Percentiles rank a stretch among this genome's conserved stretches.
Evolutionary conservation across 306 rosid genomes (phyloP).

Genomic region (Sicyos edulis): DNA sequence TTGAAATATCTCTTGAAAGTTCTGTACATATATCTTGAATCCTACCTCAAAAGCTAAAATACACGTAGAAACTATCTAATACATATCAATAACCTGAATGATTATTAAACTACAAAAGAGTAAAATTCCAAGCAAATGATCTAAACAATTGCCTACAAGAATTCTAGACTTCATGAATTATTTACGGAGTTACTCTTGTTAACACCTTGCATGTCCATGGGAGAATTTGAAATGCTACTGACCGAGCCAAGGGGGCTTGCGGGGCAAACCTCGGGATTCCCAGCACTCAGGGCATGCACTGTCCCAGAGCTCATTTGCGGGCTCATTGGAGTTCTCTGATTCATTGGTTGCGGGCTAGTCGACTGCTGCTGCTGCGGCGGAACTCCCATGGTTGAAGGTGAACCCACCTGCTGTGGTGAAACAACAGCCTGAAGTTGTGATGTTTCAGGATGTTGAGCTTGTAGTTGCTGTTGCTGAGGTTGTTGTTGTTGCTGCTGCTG

Average conservation of each 20-base stretch:
- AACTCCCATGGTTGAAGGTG: slow-evolving; percentile 75
- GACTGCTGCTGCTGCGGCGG: slow-evolving; percentile 57
- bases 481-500: slow-evolving; percentile 27
- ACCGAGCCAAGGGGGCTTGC: slow-evolving; percentile 91
- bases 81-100: background rate
- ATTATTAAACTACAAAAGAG: background rate
- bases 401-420: slow-evolving; percentile 81
- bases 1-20: background rate
- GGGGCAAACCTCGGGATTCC: slow-evolving; percentile 87
- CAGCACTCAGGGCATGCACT: slow-evolving; percentile 71
- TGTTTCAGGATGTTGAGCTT: slow-evolving; percentile 54
- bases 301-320: slow-evolving; percentile 89
- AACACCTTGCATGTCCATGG: slow-evolving; percentile 91
- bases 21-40: slow-evolving; percentile 1
- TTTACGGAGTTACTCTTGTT: slow-evolving; percentile 58
- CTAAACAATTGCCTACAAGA: background rate
- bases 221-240: slow-evolving; percentile 59
- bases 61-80: background rate
- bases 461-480: slow-evolving; percentile 26
- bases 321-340: slow-evolving; percentile 94
- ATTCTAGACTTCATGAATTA: slow-evolving; percentile 37
- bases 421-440: slow-evolving; percentile 73
- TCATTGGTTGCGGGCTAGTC: slow-evolving; percentile 82
- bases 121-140: background rate
- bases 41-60: background rate